phyloP scores from a whole-genome alignment of 352 stramenopile species.

The Achlya hypogyna region DNA sequence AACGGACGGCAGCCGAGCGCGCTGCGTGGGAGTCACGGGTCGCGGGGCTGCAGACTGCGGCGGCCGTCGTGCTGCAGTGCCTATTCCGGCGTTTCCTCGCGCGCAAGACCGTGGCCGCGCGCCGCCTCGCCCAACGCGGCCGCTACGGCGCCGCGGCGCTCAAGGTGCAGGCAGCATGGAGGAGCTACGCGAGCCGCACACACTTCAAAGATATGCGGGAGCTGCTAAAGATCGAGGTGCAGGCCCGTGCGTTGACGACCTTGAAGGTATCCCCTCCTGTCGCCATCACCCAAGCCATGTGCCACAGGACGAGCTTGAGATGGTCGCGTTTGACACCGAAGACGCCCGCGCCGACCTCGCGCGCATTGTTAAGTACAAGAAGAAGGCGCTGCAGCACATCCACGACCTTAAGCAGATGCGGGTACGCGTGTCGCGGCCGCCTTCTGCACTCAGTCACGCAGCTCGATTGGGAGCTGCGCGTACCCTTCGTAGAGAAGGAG shows the following conservation, averaged over 20 bases:
- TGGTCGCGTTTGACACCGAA: constrained; percentile 63
- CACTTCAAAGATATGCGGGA: constrained; percentile 59
- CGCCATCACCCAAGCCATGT: neutral
- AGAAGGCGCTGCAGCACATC: constrained; percentile 53
- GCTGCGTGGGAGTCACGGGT: neutral
- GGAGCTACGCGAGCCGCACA: constrained; percentile 45
- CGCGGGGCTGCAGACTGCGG: neutral
- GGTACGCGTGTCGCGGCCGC: neutral
- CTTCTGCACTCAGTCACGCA: neutral
- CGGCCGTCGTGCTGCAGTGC: constrained; percentile 40
- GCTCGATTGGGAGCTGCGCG: constrained; percentile 70
- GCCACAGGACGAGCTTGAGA: constrained; percentile 35
- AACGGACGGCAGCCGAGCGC: neutral
- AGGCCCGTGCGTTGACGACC: constrained; percentile 38
- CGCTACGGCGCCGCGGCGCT: constrained; percentile 42
- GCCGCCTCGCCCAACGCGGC: constrained; percentile 32
- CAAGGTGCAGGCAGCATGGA: constrained; percentile 64
- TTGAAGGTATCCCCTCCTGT: constrained; percentile 23
- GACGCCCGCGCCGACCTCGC: constrained; percentile 53
- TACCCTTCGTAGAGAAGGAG: constrained; percentile 66
- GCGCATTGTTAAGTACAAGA: constrained; percentile 64
- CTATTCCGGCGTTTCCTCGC: constrained; percentile 53
- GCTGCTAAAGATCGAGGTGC: constrained; percentile 54
- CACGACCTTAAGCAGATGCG: constrained; percentile 71
- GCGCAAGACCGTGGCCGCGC: constrained; percentile 30